Percentiles rank a stretch among this genome's conserved stretches.
These are phyloP conservation scores for Dendrobium nobile DNA, from an alignment of 106 monocot genomes.

Conservation along the genomic window DNA sequence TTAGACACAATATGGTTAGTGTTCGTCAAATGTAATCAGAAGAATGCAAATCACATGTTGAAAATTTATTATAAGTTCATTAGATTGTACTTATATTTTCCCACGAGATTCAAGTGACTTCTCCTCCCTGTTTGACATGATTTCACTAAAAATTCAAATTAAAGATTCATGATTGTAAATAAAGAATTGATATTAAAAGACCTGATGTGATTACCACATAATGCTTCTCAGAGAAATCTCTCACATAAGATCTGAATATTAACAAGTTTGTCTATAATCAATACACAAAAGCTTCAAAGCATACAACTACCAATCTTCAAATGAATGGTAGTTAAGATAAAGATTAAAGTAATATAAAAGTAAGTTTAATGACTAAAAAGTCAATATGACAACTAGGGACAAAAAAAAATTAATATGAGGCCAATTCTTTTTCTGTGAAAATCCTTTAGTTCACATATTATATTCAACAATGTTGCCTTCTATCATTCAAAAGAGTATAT, in stretches of 20 bases:
- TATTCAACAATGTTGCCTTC: background rate
- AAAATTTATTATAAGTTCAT: background rate
- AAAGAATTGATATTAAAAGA: background rate
- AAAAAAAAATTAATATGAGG: background rate
- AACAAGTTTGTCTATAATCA: background rate
- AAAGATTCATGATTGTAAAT: background rate
- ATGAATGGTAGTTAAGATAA: background rate
- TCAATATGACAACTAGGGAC: background rate
- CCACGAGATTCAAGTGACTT: background rate
- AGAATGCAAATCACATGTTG: background rate
- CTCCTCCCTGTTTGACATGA: constrained; percentile 1
- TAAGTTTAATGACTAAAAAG: background rate
- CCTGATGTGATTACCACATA: background rate
- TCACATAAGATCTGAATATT: background rate
- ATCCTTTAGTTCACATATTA: background rate
- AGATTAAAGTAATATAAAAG: background rate
- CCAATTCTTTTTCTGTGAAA: background rate
- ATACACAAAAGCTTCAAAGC: background rate
- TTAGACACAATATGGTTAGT: constrained; percentile 23
- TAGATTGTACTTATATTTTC: background rate
- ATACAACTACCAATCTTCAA: constrained; percentile 4
- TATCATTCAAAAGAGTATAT: background rate
- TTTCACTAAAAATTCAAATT: background rate
- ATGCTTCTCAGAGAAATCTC: background rate
- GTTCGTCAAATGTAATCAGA: background rate